These are phyloP conservation scores for Paecilomyces dactylethromorphus DNA, from an alignment of 2,329 filamentous ascomycete genomes.

Conservation along the genomic window DNA sequence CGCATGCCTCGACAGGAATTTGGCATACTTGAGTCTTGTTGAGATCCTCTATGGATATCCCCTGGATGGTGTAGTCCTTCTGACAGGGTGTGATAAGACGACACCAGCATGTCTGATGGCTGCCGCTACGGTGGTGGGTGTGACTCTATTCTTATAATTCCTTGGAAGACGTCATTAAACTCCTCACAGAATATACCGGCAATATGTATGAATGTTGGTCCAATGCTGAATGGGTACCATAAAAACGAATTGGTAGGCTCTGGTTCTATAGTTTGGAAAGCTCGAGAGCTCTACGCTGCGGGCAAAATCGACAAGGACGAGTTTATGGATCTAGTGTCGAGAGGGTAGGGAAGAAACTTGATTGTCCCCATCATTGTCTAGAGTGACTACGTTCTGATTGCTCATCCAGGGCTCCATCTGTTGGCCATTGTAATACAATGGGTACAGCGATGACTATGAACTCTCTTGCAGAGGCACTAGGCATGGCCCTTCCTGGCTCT, in stretches of 20 bases:
- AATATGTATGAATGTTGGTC: constrained; percentile 47
- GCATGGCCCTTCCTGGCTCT: constrained; percentile 48
- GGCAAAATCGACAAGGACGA: constrained; percentile 41
- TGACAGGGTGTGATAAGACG: constrained; percentile 50
- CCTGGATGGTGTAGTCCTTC: constrained; percentile 45
- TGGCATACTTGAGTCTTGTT: constrained; percentile 43
- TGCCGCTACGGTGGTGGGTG: constrained; percentile 41
- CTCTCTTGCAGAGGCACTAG: constrained; percentile 46
- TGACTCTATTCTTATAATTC: background rate
- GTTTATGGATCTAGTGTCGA: constrained; percentile 41
- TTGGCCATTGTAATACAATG: constrained; percentile 49
- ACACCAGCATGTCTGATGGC: constrained; percentile 48
- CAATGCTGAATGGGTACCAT: constrained; percentile 47
- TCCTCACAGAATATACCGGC: constrained; percentile 41
- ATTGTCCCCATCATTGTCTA: background rate
- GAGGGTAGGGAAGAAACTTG: constrained; percentile 24
- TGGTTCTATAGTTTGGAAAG: constrained; percentile 44
- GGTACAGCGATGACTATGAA: constrained; percentile 50
- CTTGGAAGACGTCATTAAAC: constrained; percentile 3
- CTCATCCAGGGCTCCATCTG: constrained; percentile 35
- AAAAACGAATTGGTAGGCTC: constrained; percentile 38
- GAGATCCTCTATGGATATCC: constrained; percentile 45
- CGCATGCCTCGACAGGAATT: constrained; percentile 44
- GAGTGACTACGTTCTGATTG: constrained; percentile 1
- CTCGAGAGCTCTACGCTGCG: constrained; percentile 41